Base-by-base conservation (phyloP, 495 filamentous ascomycete species). In the Durotheca rogersii region DNA sequence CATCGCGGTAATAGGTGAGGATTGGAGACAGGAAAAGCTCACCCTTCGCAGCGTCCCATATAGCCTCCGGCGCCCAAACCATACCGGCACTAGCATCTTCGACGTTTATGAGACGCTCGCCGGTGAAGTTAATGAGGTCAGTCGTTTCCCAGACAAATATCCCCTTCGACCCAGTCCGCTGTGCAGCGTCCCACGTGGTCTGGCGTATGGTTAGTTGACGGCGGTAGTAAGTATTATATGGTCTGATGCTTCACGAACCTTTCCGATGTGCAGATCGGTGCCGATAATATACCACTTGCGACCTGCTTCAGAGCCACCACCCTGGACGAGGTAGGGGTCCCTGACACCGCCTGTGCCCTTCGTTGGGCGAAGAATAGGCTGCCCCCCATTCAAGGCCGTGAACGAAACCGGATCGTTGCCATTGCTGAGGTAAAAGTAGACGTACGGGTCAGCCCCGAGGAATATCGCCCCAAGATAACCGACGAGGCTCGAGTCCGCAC, bases 251-350 rank as follows among this genome's bases (percentile, higher is more conserved):
- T 10, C 20, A 41, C 58, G 45, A 21, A 76, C 72, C 52, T 71
- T 77, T 7, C 63, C 75, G 45, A 80, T 80, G 39, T 80, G 50
- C 4, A 79, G 54, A 47, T 79, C 76, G 2, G 75, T 80, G 11
- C 76, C 74, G 15, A 80, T 67, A 30, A 79, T 79, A 36, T 77
- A 79, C 74, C 75, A 79, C 59, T 78, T 80, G 62, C 65, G 68
- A 0, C 68, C 75, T 0, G 67, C 73, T 30, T 80, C 76, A 5
- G 21, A 50, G 5, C 76, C 74, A 7, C 72, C 74, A 2, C 77
- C 76, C n/a, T 65, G 51, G 14, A 78, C 61, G 3, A 78, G 65
- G 10, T 69, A 66, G 0, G 75, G 77, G 30, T 79, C 76, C 15
- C 77, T 63, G 0, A 79, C 71, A 7, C 76, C 77, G 10, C 66